Conservation (phyloP, 148 eudicot genomes). For the Amaranthus cruentus region DNA sequence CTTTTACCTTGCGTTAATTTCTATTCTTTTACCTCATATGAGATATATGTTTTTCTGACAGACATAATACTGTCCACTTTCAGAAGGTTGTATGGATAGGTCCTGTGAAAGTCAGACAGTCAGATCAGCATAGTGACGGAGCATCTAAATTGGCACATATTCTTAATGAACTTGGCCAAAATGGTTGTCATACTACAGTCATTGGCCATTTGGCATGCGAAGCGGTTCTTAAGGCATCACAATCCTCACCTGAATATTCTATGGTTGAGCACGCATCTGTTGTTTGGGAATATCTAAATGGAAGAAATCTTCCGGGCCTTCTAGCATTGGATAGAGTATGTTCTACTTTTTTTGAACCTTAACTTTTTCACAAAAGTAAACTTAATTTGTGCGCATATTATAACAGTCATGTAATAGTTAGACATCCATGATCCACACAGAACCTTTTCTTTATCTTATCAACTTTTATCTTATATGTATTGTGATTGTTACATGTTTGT, state of each 20-base stretch:
- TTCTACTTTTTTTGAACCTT: not conserved
- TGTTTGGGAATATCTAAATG: constrained; percentile 73
- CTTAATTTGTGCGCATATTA: not conserved
- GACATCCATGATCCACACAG: not conserved
- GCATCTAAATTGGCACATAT: constrained; percentile 43
- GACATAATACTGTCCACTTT: constrained; percentile 18
- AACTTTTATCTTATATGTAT: not conserved
- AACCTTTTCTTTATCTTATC: not conserved
- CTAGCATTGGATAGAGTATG: constrained; percentile 82
- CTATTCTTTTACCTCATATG: too few relatives aligned
- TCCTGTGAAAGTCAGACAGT: constrained; percentile 41
- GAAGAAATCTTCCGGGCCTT: constrained; percentile 80
- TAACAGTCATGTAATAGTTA: not conserved
- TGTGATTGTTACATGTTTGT: not conserved
- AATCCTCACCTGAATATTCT: constrained; percentile 26
- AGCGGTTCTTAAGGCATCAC: constrained; percentile 27
- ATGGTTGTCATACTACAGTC: constrained; percentile 45
- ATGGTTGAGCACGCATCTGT: constrained; percentile 59
- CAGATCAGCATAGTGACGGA: constrained; percentile 36
- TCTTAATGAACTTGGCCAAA: constrained; percentile 45
- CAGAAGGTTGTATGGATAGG: constrained; percentile 88
- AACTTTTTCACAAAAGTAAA: not conserved
- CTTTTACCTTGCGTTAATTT: too few relatives aligned
- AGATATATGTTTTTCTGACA: too few relatives aligned
- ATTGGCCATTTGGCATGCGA: constrained; percentile 57